These are phyloP conservation scores for Lasiodiplodia theobromae DNA, from an alignment of 2,329 filamentous ascomycete species.

Conservation along the genomic window DNA sequence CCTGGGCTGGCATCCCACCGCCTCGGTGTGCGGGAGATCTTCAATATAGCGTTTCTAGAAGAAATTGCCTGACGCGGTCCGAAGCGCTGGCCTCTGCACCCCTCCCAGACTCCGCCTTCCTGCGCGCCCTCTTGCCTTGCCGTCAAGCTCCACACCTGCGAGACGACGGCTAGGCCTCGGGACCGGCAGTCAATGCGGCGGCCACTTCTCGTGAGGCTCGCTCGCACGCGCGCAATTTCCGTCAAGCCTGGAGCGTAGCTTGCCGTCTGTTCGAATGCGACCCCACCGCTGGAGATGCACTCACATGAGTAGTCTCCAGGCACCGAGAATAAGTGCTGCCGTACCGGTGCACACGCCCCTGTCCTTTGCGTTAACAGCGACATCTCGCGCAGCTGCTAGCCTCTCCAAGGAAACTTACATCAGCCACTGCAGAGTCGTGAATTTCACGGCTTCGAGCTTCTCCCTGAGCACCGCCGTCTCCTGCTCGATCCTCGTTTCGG, in stretches of 20 bases:
- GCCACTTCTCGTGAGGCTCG: neutral
- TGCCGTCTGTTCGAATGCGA: neutral
- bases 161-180: neutral
- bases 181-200: neutral
- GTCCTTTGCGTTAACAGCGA: slow-evolving; percentile 37
- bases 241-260: neutral
- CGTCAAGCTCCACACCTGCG: neutral
- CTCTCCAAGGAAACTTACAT: slow-evolving; percentile 70
- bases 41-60: slow-evolving; percentile 29
- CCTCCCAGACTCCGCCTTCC: slow-evolving; percentile 7
- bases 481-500: slow-evolving; percentile 97
- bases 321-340: slow-evolving; percentile 70
- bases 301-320: slow-evolving; percentile 71
- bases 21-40: slow-evolving; percentile 27
- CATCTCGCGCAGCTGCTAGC: neutral
- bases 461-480: slow-evolving; percentile 90
- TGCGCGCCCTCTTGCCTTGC: slow-evolving; percentile 10
- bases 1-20: slow-evolving; percentile 10
- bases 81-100: slow-evolving; percentile 27
- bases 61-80: slow-evolving; percentile 26
- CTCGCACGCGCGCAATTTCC: neutral
- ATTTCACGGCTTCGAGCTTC: slow-evolving; percentile 96
- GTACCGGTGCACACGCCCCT: slow-evolving; percentile 72
- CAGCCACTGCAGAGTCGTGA: slow-evolving; percentile 96
- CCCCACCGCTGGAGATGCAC: neutral